Evolutionary conservation across 106 monocot species (phyloP).

Genomic region (Dioscorea zingiberensis): DNA sequence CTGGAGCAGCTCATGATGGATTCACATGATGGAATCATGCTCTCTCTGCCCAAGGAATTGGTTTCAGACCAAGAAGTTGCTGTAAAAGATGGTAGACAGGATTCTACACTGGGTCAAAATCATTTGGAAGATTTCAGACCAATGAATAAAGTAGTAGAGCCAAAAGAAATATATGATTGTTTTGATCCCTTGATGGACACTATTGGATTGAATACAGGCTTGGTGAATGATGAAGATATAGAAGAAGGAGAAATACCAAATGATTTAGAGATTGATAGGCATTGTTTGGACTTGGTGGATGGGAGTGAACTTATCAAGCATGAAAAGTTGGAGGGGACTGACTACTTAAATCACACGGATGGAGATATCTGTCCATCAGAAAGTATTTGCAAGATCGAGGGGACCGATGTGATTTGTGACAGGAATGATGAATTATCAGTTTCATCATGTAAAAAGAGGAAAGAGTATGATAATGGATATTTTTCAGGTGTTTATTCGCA

Average conservation of each 20-base stretch:
- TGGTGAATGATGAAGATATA: conserved; percentile 14
- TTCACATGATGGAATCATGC: too few relatives aligned
- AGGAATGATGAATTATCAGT: too few relatives aligned
- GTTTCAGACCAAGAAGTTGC: background rate
- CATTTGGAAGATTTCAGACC: background rate
- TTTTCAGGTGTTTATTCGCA: background rate
- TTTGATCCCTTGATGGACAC: background rate
- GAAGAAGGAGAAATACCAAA: conserved; percentile 70
- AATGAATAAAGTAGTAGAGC: background rate
- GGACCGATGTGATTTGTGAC: background rate
- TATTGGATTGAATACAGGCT: conserved; percentile 7
- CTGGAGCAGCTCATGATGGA: too few relatives aligned
- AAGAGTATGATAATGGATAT: background rate
- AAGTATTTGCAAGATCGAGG: background rate
- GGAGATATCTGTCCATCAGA: background rate
- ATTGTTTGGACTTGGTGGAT: conserved; percentile 8
- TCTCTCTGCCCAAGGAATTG: background rate
- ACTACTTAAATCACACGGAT: background rate
- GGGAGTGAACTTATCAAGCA: conserved; percentile 7
- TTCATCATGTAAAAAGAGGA: background rate
- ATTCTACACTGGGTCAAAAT: background rate
- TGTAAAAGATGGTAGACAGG: background rate
- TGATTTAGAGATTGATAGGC: conserved; percentile 23
- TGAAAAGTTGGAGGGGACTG: background rate
- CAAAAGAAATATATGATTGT: background rate